phyloP scores from a whole-genome alignment of 306 rosid species.

The Prunus fruticosa region DNA sequence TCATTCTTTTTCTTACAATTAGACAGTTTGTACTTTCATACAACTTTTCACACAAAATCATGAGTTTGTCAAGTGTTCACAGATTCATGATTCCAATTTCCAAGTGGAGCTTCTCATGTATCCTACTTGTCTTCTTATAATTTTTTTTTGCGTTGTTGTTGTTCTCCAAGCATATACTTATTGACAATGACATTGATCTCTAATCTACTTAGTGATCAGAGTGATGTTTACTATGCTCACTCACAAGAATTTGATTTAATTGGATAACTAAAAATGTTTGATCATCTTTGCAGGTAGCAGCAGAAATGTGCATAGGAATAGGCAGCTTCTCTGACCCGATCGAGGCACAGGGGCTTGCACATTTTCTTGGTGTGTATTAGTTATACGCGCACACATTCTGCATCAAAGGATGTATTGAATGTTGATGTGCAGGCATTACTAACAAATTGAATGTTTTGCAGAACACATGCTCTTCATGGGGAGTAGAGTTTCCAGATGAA shows the following conservation, averaged over 20 bases:
- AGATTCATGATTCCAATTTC: not conserved
- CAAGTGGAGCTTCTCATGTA: not conserved
- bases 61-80: not conserved
- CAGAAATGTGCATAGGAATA: constrained; percentile 92
- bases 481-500: constrained; percentile 92
- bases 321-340: constrained; percentile 90
- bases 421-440: not conserved
- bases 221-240: not conserved
- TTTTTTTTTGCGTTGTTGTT: not conserved
- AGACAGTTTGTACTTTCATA: not conserved
- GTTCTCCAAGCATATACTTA: not conserved
- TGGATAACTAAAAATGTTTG: not conserved
- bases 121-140: too few species aligned
- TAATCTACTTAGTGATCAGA: not conserved
- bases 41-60: not conserved
- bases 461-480: constrained; percentile 99
- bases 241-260: constrained; percentile 11
- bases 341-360: constrained; percentile 96
- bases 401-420: not conserved
- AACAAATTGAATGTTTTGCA: constrained; percentile 38
- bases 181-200: not conserved
- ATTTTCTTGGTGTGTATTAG: constrained; percentile 64
- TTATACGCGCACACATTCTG: not conserved
- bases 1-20: not conserved
- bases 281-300: constrained; percentile 71